Percentiles rank a stretch among this genome's conserved stretches.
Evolutionary conservation across 768 basidiomycete species (phyloP).

Genomic region (Tricholoma sp.): DNA sequence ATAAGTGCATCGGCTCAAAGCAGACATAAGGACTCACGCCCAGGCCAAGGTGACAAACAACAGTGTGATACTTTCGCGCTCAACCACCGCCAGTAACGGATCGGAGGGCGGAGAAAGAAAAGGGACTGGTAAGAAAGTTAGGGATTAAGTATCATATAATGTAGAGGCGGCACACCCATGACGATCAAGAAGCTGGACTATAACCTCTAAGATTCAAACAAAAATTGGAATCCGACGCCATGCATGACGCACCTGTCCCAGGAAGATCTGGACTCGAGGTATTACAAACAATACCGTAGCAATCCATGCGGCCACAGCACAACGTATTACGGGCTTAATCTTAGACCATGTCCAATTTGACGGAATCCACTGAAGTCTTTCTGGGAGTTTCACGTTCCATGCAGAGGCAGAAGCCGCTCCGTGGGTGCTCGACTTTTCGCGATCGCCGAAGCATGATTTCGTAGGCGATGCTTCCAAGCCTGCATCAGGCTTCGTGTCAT

Average conservation of each 20-base stretch:
- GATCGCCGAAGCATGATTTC: too few species aligned
- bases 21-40: conserved; percentile 44
- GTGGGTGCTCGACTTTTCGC: too few species aligned
- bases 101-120: conserved; percentile 58
- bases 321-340: conserved; percentile 59
- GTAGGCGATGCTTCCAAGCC: too few species aligned
- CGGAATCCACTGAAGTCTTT: conserved; percentile 47
- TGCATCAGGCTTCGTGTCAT: too few species aligned
- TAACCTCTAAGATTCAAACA: not conserved
- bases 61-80: conserved; percentile 56
- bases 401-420: too few species aligned
- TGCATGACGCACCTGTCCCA: conserved; percentile 50
- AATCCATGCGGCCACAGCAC: conserved; percentile 59
- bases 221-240: not conserved
- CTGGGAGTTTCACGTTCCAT: conserved; percentile 18
- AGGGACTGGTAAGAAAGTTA: not conserved
- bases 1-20: not conserved
- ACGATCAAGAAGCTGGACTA: conserved; percentile 64
- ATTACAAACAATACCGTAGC: conserved; percentile 55
- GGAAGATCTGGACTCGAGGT: conserved; percentile 35
- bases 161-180: conserved; percentile 36
- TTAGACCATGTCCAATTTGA: conserved; percentile 53
- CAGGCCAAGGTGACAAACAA: conserved; percentile 44
- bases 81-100: conserved; percentile 62
- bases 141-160: not conserved